These are phyloP conservation scores for Lentinus brumalis DNA, from an alignment of 768 basidiomycete species.

Conservation along the genomic window DNA sequence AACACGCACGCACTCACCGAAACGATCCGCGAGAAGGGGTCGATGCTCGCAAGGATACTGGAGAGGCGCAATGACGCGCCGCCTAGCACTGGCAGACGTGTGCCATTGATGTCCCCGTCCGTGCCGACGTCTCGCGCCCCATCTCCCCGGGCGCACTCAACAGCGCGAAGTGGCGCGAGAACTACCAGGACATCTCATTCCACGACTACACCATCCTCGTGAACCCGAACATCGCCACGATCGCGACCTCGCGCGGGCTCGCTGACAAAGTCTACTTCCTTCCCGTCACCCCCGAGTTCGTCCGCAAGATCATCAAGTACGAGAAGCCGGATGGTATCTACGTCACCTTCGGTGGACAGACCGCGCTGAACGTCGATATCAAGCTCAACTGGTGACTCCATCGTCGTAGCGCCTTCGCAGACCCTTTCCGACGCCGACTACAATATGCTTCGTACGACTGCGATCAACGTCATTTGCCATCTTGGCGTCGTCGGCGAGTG, in stretches of 20 bases:
- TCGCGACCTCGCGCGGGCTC: conserved; percentile 94
- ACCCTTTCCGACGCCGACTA: conserved; percentile 99
- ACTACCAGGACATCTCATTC: conserved; percentile 83
- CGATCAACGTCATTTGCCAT: conserved; percentile 98
- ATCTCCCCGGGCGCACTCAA: conserved; percentile 50
- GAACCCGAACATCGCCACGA: conserved; percentile 99
- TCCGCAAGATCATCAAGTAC: conserved; percentile 96
- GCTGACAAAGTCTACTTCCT: conserved; percentile 99
- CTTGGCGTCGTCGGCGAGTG: conserved; percentile 98
- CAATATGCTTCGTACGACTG: conserved; percentile 98
- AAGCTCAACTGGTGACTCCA: conserved; percentile 98
- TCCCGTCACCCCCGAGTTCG: conserved; percentile 97
- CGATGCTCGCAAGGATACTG: no score
- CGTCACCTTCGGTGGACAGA: conserved; percentile 98
- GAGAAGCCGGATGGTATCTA: conserved; percentile 99
- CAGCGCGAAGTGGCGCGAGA: conserved; percentile 69
- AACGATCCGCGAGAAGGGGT: conserved; percentile 92
- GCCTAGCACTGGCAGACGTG: no score
- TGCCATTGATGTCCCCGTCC: no score
- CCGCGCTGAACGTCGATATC: conserved; percentile 94
- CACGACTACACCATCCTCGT: conserved; percentile 95
- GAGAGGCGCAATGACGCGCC: no score
- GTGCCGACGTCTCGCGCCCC: conserved; percentile 50
- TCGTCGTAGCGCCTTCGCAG: conserved; percentile 97
- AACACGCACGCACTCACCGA: conserved; percentile 98